Conservation (phyloP, 2,329 filamentous ascomycete genomes). For the Sclerotiophoma versabilis region DNA sequence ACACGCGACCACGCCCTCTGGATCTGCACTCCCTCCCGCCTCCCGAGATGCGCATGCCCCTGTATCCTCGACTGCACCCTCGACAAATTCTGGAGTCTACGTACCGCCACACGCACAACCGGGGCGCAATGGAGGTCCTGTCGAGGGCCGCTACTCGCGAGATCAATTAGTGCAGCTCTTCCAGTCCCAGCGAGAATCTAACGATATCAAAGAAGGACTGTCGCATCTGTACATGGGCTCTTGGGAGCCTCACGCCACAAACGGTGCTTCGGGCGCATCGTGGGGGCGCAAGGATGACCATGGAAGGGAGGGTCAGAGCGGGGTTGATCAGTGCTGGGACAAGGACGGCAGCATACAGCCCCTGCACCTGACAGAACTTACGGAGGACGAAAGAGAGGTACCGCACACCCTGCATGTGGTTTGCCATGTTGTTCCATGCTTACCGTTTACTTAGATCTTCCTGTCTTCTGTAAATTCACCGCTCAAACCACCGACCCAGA, state of each 20-base stretch:
- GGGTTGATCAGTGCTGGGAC: slow-evolving; percentile 95
- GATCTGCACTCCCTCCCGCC: slow-evolving; percentile 45
- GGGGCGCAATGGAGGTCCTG: slow-evolving; percentile 63
- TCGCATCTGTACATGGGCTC: slow-evolving; percentile 73
- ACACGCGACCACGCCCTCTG: slow-evolving; percentile 62
- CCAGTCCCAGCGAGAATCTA: slow-evolving; percentile 63
- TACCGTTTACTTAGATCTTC: slow-evolving; percentile 68
- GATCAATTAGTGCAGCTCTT: slow-evolving; percentile 81
- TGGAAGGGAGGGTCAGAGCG: slow-evolving; percentile 72
- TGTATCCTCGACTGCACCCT: slow-evolving; percentile 41
- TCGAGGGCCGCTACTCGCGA: slow-evolving; percentile 73
- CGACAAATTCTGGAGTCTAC: slow-evolving; percentile 59
- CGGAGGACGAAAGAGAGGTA: slow-evolving; percentile 71
- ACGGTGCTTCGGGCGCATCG: slow-evolving; percentile 63
- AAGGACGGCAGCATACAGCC: slow-evolving; percentile 72
- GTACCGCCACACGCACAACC: slow-evolving; percentile 67
- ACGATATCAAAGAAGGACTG: slow-evolving; percentile 65
- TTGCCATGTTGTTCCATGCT: background rate
- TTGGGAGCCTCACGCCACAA: slow-evolving; percentile 79
- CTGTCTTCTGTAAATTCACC: slow-evolving; percentile 89
- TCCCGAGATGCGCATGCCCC: slow-evolving; percentile 39
- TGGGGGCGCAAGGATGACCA: slow-evolving; percentile 82
- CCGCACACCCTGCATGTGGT: slow-evolving; percentile 28
- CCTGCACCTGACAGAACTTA: slow-evolving; percentile 75
- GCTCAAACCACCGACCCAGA: slow-evolving; percentile 81